Evolutionary conservation across 1,284 basidiomycete genomes (phyloP).

Genomic region (Heliocybe sulcata): DNA sequence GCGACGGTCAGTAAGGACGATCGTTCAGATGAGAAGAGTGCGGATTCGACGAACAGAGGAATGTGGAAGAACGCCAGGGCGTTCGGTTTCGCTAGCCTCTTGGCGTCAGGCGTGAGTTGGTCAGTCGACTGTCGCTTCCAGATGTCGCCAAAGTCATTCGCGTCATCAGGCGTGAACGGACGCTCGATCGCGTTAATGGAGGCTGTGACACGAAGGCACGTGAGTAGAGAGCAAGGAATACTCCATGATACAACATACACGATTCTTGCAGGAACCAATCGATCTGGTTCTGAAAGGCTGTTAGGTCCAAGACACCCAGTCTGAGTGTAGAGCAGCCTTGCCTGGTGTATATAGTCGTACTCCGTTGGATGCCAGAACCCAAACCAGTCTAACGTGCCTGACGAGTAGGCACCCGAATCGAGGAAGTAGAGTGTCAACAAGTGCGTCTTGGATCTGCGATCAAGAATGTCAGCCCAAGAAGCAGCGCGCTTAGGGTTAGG

Average conservation of each 20-base stretch:
- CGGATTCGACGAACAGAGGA: conserved; percentile 57
- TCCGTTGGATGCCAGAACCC: conserved; percentile 57
- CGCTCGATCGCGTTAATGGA: conserved; percentile 68
- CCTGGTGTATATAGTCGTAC: conserved; percentile 78
- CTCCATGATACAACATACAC: conserved; percentile 22
- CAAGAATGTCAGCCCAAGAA: conserved; percentile 6
- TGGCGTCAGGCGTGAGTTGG: conserved; percentile 46
- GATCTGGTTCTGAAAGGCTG: conserved; percentile 56
- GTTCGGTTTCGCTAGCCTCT: conserved; percentile 79
- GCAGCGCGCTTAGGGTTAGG: conserved; percentile 9
- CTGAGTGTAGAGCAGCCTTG: conserved; percentile 15
- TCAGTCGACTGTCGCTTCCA: conserved; percentile 46
- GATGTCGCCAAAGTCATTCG: conserved; percentile 56
- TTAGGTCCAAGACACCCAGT: not conserved
- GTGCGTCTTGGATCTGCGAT: conserved; percentile 70
- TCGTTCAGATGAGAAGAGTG: conserved; percentile 4
- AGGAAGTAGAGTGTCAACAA: conserved; percentile 89
- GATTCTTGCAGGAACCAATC: conserved; percentile 85
- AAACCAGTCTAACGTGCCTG: conserved; percentile 48
- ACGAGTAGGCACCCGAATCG: conserved; percentile 79
- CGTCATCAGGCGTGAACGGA: conserved; percentile 73
- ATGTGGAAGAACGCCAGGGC: conserved; percentile 96
- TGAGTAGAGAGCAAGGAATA: not conserved
- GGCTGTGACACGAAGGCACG: conserved; percentile 21
- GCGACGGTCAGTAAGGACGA: conserved; percentile 7